Conservation (phyloP, 2,329 filamentous ascomycete species). For the Periconia sp. region DNA sequence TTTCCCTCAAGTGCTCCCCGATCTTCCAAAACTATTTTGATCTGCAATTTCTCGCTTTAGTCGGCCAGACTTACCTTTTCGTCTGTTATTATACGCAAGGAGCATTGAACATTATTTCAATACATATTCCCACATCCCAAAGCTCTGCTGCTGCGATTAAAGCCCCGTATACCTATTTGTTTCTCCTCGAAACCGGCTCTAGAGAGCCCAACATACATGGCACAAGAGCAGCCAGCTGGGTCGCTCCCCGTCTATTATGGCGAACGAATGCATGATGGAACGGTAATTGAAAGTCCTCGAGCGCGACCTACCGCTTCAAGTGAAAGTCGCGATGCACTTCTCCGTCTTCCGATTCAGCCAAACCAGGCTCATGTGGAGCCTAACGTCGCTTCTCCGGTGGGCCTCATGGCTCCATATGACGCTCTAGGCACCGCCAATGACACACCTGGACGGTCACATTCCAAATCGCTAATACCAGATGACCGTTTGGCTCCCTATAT, state of each 20-base stretch:
- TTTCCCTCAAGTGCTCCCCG: background rate
- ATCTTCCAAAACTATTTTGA: background rate
- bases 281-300: constrained; percentile 32
- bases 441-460: constrained; percentile 13
- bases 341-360: constrained; percentile 35
- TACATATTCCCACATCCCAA: constrained; percentile 3
- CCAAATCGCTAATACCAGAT: no score
- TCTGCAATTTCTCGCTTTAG: background rate
- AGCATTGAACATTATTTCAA: background rate
- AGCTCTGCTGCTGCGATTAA: constrained; percentile 3
- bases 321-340: constrained; percentile 34
- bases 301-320: constrained; percentile 20
- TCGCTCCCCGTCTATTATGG: constrained; percentile 36
- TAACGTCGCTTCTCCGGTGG: constrained; percentile 20
- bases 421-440: constrained; percentile 9
- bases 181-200: constrained; percentile 9
- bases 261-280: constrained; percentile 34
- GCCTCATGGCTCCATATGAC: constrained; percentile 14
- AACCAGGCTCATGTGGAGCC: constrained; percentile 29
- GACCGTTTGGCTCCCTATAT: no score
- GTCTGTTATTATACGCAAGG: background rate
- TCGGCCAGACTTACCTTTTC: background rate
- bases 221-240: constrained; percentile 16
- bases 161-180: constrained; percentile 10
- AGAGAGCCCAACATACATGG: constrained; percentile 22